Evolutionary conservation across 768 basidiomycete genomes (phyloP).

Genomic region (Mycena rebaudengoi): DNA sequence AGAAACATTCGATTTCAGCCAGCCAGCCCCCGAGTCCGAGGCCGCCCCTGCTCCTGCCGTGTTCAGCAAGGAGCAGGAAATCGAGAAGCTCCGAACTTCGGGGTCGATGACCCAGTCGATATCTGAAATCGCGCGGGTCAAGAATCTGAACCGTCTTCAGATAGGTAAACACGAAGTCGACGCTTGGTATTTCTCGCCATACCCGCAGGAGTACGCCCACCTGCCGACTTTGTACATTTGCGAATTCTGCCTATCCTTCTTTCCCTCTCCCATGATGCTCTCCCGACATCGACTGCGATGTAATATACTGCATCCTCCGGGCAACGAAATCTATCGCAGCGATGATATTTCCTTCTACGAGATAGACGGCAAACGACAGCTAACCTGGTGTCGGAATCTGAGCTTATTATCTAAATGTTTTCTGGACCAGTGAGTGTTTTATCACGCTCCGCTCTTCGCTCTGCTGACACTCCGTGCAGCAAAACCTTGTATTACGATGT

Average conservation of each 20-base stretch:
- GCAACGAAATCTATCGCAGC: constrained; percentile 99
- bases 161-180: constrained; percentile 98
- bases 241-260: constrained; percentile 97
- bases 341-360: constrained; percentile 98
- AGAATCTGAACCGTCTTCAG: constrained; percentile 96
- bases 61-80: constrained; percentile 98
- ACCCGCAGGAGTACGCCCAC: constrained; percentile 98
- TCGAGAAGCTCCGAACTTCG: constrained; percentile 96
- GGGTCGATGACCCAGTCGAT: constrained; percentile 99
- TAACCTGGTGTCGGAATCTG: constrained; percentile 96
- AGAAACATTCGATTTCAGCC: constrained; percentile 71
- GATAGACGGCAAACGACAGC: constrained; percentile 95
- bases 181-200: constrained; percentile 99
- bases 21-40: constrained; percentile 57
- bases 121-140: constrained; percentile 96
- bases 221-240: constrained; percentile 95
- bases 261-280: constrained; percentile 90
- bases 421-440: constrained; percentile 86
- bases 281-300: constrained; percentile 92
- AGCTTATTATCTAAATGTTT: constrained; percentile 98
- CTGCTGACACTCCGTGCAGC: constrained; percentile 49
- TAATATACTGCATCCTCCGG: constrained; percentile 92
- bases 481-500: constrained; percentile 99
- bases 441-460: constrained; percentile 10
- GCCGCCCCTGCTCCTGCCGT: constrained; percentile 54